A percentile compares a stretch with the other conserved stretches of the same genome.
These are phyloP conservation scores for Neurospora sp. DNA, from an alignment of 495 filamentous ascomycete species.

Conservation along the genomic window DNA sequence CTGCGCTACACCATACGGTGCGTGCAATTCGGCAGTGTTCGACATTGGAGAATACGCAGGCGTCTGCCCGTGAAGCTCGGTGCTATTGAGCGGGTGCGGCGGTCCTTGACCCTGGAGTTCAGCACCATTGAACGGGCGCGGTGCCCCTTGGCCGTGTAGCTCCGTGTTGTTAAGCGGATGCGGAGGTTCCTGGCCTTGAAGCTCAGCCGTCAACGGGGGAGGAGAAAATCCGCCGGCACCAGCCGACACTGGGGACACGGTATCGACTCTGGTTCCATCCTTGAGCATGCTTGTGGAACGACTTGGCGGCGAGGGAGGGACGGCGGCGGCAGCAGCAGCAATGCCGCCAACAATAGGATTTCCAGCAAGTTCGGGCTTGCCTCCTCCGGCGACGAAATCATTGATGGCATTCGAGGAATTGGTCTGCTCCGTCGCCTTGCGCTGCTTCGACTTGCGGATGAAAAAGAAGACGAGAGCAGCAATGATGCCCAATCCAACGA, in stretches of 20 bases:
- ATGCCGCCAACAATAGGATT: conserved; percentile 2
- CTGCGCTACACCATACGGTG: not conserved
- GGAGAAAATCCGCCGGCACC: conserved; percentile 12
- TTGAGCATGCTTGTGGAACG: conserved; percentile 21
- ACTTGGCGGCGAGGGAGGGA: conserved; percentile 15
- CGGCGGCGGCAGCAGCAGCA: conserved; percentile 1
- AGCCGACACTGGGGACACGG: conserved; percentile 30
- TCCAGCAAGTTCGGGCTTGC: conserved; percentile 29
- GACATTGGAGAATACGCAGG: conserved; percentile 7
- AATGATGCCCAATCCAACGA: conserved; percentile 23
- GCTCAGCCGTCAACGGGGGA: conserved; percentile 19
- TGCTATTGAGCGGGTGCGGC: conserved; percentile 3
- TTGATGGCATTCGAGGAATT: not conserved
- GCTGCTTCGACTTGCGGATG: conserved; percentile 5
- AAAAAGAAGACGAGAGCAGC: conserved; percentile 28
- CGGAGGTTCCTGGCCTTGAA: conserved; percentile 19
- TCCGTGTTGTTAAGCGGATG: conserved; percentile 17
- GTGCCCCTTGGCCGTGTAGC: conserved; percentile 13
- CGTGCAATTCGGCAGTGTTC: conserved; percentile 12
- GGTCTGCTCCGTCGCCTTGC: not conserved
- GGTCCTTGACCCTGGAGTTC: conserved; percentile 3
- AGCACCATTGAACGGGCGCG: not conserved
- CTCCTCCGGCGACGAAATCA: not conserved
- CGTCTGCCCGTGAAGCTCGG: conserved; percentile 11
- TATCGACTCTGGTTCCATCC: conserved; percentile 14